phyloP scores from a whole-genome alignment of 495 filamentous ascomycete species.

The Neurospora intermedia region DNA sequence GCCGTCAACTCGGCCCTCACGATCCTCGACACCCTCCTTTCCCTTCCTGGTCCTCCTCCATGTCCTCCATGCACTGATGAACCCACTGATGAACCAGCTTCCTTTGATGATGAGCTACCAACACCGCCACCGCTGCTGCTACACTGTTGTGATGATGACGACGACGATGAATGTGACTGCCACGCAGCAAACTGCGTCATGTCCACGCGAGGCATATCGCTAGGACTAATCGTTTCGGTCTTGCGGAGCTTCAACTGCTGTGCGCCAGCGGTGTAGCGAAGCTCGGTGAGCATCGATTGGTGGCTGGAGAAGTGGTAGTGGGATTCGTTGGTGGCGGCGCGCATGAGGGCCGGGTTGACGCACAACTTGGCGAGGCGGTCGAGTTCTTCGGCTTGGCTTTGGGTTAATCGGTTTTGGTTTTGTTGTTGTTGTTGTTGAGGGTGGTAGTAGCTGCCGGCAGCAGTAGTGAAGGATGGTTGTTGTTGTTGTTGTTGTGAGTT shows the following conservation, averaged over 20 bases:
- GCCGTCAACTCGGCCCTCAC: slow-evolving; percentile 1
- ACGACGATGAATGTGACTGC: not conserved
- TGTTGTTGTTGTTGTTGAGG: not conserved
- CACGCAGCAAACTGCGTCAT: not conserved
- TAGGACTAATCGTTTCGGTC: not conserved
- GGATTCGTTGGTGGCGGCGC: not conserved
- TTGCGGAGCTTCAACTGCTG: not conserved
- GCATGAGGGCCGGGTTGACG: not conserved
- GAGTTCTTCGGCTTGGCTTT: not conserved
- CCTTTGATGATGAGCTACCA: not conserved
- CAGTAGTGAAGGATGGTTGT: not conserved
- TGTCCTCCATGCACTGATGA: too few species aligned
- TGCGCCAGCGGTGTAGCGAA: not conserved
- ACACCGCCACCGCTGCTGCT: not conserved
- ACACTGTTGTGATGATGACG: too few species aligned
- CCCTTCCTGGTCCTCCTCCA: not conserved
- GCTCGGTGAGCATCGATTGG: not conserved
- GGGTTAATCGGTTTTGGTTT: not conserved
- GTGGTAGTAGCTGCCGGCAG: not conserved
- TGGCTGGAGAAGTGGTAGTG: not conserved
- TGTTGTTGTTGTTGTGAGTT: not conserved
- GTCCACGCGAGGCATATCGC: not conserved
- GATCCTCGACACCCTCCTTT: not conserved
- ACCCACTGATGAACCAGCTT: not conserved
- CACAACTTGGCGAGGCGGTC: not conserved